Evolutionary conservation across 805 yeast species (phyloP), one percentile per base, ranked within the genome.

Genomic region (Starmerella apis): DNA sequence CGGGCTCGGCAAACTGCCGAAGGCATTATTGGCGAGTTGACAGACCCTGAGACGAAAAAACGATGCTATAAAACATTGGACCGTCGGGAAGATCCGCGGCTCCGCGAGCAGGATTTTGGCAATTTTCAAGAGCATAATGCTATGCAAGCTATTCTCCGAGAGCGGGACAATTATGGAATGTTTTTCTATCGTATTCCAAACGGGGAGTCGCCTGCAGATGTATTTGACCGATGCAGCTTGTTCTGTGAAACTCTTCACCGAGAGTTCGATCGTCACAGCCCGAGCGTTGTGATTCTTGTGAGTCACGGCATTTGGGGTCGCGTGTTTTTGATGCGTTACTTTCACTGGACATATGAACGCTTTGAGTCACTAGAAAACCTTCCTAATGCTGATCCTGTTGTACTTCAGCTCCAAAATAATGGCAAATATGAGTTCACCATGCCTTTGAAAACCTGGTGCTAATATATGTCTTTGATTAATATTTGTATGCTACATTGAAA

Each of bases 161-260:
- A 85, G 59, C 68, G 96, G 43, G 88, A 94, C 0, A 77, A 79
- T 54, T 88, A 88, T 66, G 96, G 96, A 0, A 85, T 81, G 64
- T 82, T 82, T 61, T 88, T 88, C 65, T 88, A 83, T 64, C 68
- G 96, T 49, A 88, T 88, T 27, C 95, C 95, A 4, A 80, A 83
- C 60, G 96, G 96, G 10, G 96, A 88, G 65, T 81, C 92, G 59
- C 96, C 96, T 0, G 96, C 96, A 0, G 96, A 88, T 65, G 96
- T 88, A 9, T 88, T 79, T 65, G 96, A 88, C 65, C 71, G 96
- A 43, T 82, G 88, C 54, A 84, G 95, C 2, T 83, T 92, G 14
- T 88, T 88, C 65, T 86, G 86, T 63, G 95, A 86, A 65, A 79
- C 94, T 0, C 65, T 88, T 35, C 86, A 81, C 62, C 72, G 96